A percentile compares a stretch with the other conserved stretches of the same genome.
Evolutionary conservation across 805 yeast species (phyloP).

Genomic region (Kurtzmaniella fragi): DNA sequence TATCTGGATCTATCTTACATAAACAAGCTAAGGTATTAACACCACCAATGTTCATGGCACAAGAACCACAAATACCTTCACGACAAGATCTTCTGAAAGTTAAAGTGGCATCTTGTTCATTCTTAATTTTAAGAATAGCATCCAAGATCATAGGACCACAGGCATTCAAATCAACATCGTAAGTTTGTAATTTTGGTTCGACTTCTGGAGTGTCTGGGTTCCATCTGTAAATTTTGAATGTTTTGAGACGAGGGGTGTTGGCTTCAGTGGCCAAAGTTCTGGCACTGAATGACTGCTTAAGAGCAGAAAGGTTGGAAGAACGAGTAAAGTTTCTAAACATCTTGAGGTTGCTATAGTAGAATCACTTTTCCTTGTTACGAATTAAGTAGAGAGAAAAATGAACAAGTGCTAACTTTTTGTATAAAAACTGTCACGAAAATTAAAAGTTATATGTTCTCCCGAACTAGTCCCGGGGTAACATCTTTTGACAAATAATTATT

Average conservation of each 20-base stretch:
- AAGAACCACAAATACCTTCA: constrained; percentile 99
- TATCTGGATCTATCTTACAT: constrained; percentile 85
- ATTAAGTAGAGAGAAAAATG: not conserved
- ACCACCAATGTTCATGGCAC: constrained; percentile 99
- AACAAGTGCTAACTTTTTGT: not conserved
- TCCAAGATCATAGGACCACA: constrained; percentile 99
- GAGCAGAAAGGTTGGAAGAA: not conserved
- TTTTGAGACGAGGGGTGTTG: constrained; percentile 52
- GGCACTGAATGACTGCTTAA: constrained; percentile 3
- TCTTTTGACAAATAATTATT: constrained; percentile 4
- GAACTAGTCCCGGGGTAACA: constrained; percentile 6
- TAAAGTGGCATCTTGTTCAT: constrained; percentile 92
- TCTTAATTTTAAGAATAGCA: constrained; percentile 89
- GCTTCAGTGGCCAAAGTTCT: constrained; percentile 50
- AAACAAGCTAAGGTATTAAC: constrained; percentile 95
- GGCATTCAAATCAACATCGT: constrained; percentile 77
- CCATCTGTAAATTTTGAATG: constrained; percentile 96
- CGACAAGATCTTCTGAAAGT: constrained; percentile 98
- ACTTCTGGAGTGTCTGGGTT: constrained; percentile 93
- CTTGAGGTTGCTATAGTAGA: not conserved
- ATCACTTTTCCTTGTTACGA: not conserved
- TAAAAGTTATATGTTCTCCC: too few species aligned
- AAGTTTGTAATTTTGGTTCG: constrained; percentile 82
- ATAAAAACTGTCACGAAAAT: not conserved
- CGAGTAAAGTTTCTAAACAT: constrained; percentile 4